Evolutionary conservation across 2,329 filamentous ascomycete genomes (phyloP), one percentile per base, ranked within the genome.

Genomic region (Alternaria incomplexa): DNA sequence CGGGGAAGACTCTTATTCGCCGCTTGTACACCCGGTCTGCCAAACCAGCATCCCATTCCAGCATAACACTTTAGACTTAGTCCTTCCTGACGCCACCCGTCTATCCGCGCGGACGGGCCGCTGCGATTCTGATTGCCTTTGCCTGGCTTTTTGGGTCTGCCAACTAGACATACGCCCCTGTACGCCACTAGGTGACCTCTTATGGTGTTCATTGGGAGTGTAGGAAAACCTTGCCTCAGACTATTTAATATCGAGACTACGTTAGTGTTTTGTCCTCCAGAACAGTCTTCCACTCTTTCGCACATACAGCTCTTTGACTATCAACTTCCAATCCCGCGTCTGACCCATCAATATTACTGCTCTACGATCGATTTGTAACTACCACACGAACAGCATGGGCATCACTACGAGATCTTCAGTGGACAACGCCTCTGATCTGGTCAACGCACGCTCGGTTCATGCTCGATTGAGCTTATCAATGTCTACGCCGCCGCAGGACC

Each of bases 51-150:
- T 62, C 54, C 65, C 71, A 74, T 74, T 76, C 71, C 72, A 72
- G 66, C 57, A 60, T 48, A 64, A 51, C 36, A 61, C 51, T 63
- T 67, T 58, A 70, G 65, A 72, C 62, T 65, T 68, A 64, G 64
- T 52, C 66, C 58, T 70, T 63, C 71, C 65, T 66, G 62, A 71
- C 66, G 62, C 64, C 67, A 72, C 66, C 75, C 77, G 76, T 73
- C 73, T 70, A 72, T 70, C 76, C 77, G 75, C 62, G 60, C 76
- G 75, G 73, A 64, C 76, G 75, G 75, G 64, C 75, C 75, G 77
- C 73, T 73, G 73, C 70, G 65, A 74, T 64, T 64, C 58, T 75
- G 70, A 71, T 76, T 76, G 74, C 53, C 64, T 64, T 68, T 61
- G 62, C 67, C 56, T 68, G 61, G 62, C 54, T 65, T 53, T 62